Evolutionary conservation across 208 protist species (phyloP).

Genomic region (Histomonas meleagridis): DNA sequence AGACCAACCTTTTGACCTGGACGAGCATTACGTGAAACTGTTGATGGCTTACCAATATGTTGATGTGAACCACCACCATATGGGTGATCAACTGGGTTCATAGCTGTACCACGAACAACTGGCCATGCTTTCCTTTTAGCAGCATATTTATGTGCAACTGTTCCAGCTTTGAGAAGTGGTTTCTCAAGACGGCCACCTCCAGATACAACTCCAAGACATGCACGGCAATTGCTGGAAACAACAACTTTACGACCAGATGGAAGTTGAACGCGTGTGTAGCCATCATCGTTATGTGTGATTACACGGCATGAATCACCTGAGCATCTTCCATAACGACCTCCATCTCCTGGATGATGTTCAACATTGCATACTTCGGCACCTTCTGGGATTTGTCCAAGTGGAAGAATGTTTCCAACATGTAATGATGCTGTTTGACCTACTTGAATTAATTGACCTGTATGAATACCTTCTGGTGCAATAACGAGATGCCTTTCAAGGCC

Average conservation of each 20-base stretch:
- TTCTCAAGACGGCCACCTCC: constrained; percentile 97
- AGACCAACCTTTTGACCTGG: constrained; percentile 94
- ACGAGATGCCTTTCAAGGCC: constrained; percentile 72
- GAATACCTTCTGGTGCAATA: constrained; percentile 90
- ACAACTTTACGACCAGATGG: constrained; percentile 93
- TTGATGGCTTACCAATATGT: constrained; percentile 86
- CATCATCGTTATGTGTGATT: constrained; percentile 75
- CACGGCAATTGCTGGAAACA: constrained; percentile 71
- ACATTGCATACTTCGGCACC: constrained; percentile 77
- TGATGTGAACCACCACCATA: constrained; percentile 99
- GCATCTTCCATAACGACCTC: constrained; percentile 68
- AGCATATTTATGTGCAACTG: constrained; percentile 75
- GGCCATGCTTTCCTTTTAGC: constrained; percentile 96
- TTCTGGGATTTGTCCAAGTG: constrained; percentile 83
- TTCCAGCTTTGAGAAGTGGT: constrained; percentile 95
- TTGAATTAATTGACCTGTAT: constrained; percentile 95
- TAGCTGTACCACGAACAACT: constrained; percentile 88
- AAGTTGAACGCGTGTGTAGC: constrained; percentile 82
- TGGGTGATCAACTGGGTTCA: constrained; percentile 88
- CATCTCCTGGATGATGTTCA: constrained; percentile 83
- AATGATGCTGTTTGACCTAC: constrained; percentile 77
- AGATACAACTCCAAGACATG: constrained; percentile 90
- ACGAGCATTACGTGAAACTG: constrained; percentile 57
- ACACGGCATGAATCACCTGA: constrained; percentile 60
- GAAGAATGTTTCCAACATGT: constrained; percentile 87